These are phyloP conservation scores for Chrysanthemum makinoi DNA, from an alignment of 129 eudicot species.

Conservation along the genomic window DNA sequence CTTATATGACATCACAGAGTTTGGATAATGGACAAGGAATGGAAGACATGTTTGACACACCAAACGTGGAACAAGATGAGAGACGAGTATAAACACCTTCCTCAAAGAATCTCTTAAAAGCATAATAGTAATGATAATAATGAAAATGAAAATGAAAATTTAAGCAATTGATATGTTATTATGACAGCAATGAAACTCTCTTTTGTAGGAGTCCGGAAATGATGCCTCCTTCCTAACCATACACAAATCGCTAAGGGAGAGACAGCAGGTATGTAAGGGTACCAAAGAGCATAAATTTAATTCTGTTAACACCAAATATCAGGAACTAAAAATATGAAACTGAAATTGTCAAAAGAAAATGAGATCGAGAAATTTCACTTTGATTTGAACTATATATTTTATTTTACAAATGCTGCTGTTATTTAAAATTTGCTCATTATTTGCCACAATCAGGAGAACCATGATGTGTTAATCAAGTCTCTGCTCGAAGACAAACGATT, in stretches of 20 bases:
- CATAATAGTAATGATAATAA: neutral
- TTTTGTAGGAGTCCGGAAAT: constrained; percentile 49
- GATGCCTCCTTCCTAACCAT: constrained; percentile 46
- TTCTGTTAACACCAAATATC: too few species aligned
- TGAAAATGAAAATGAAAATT: too few species aligned
- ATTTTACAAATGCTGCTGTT: too few species aligned
- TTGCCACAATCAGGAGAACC: constrained; percentile 63
- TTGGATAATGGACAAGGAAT: constrained; percentile 44
- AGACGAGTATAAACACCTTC: constrained; percentile 6
- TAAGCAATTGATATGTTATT: too few species aligned
- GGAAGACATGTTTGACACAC: constrained; percentile 39
- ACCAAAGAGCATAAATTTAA: too few species aligned
- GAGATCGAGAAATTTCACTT: too few species aligned
- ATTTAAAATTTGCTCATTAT: constrained; percentile 4
- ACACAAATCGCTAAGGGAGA: constrained; percentile 89
- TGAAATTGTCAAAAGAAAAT: too few species aligned
- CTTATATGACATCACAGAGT: constrained; percentile 33
- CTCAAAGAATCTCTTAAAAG: neutral
- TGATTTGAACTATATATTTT: too few species aligned
- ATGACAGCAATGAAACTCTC: constrained; percentile 5
- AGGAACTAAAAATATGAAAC: too few species aligned
- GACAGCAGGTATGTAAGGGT: constrained; percentile 66
- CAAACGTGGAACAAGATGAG: constrained; percentile 25
- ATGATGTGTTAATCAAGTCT: constrained; percentile 38
- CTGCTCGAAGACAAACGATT: neutral